Percentiles rank a stretch among this genome's conserved stretches.
phyloP scores from a whole-genome alignment of 305 asterid species.

The Striga hermonthica region DNA sequence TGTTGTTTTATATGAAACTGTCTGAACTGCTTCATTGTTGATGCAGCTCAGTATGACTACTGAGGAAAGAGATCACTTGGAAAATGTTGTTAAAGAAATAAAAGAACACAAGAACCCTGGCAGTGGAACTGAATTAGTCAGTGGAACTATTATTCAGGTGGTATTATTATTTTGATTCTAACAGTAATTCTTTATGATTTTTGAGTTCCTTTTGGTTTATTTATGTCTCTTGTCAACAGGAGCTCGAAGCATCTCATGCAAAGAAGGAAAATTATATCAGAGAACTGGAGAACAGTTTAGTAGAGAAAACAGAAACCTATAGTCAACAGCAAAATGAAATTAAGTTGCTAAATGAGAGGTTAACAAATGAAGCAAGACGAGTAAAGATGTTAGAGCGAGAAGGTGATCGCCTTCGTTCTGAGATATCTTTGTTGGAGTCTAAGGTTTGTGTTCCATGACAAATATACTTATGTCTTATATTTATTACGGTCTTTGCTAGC shows the following conservation, averaged over 20 bases:
- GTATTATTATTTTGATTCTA: neutral
- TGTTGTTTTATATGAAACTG: slow-evolving; percentile 26
- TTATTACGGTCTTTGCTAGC: slow-evolving; percentile 23
- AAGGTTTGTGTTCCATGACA: slow-evolving; percentile 58
- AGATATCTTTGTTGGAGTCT: slow-evolving; percentile 87
- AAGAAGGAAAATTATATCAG: slow-evolving; percentile 66
- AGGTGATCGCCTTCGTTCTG: slow-evolving; percentile 78
- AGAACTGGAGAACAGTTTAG: slow-evolving; percentile 68
- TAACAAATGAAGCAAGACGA: slow-evolving; percentile 73
- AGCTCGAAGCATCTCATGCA: slow-evolving; percentile 71
- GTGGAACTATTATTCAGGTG: slow-evolving; percentile 61
- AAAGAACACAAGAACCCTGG: slow-evolving; percentile 49
- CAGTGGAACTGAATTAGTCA: slow-evolving; percentile 49
- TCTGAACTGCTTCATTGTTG: slow-evolving; percentile 34
- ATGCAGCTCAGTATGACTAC: slow-evolving; percentile 63
- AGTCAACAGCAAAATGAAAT: slow-evolving; percentile 68
- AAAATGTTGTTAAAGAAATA: slow-evolving; percentile 45
- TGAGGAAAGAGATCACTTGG: slow-evolving; percentile 69
- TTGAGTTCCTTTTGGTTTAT: slow-evolving; percentile 31
- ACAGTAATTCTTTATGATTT: slow-evolving; percentile 6
- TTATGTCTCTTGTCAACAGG: slow-evolving; percentile 48
- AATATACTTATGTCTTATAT: slow-evolving; percentile 21
- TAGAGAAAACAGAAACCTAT: slow-evolving; percentile 54
- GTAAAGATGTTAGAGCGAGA: slow-evolving; percentile 90
- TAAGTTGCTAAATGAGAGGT: slow-evolving; percentile 70